Evolutionary conservation across 768 basidiomycete genomes (phyloP), one percentile per base, ranked within the genome.

Genomic region (Boletus rubroflammeus): DNA sequence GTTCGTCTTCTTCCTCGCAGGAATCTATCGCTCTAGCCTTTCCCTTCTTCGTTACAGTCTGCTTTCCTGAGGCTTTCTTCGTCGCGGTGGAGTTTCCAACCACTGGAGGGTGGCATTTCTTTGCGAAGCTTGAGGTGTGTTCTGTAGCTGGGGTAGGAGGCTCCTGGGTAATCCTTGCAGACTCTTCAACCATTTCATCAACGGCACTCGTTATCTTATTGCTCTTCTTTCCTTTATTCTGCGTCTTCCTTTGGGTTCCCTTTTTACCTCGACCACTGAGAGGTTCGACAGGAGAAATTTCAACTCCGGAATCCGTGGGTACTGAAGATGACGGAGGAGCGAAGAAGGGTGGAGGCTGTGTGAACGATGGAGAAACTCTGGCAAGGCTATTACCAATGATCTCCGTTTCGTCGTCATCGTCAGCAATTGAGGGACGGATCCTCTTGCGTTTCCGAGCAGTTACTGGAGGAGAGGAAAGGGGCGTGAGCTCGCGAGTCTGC

Each of bases 271-370:
- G 58, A 21, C 23, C 26, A 14, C 21, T n/a, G n/a, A 19, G 25
- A 41, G 48, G 3, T 42, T 58, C 53, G 5, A 44, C 31, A 11
- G 51, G 53, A 10, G 51, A 62, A 5, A 73, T 67, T n/a, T 60
- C 60, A 23, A 73, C 61, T 51, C 72, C 67, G 15, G 60, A 62
- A 41, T 64, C 57, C 3, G 62, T 60, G 23, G 53, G 67, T 9
- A 64, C 46, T 13, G 70, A 62, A 17, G 78, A 76, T 11, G 80
- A 77, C 7, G 80, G 74, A 4, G 72, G 67, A 11, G 78, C 76
- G 39, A 81, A 80, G 61, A 78, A 80, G 17, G 75, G 75, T 3
- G 74, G 71, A 31, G 79, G 79, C 6, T 68, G 71, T 40, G 64
- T 55, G 11, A 31, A 39, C 6, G 55, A 35, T 3, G 49, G 42